Conservation (phyloP, 805 yeast species). For the Sugiyamaella qingdaonensis region DNA sequence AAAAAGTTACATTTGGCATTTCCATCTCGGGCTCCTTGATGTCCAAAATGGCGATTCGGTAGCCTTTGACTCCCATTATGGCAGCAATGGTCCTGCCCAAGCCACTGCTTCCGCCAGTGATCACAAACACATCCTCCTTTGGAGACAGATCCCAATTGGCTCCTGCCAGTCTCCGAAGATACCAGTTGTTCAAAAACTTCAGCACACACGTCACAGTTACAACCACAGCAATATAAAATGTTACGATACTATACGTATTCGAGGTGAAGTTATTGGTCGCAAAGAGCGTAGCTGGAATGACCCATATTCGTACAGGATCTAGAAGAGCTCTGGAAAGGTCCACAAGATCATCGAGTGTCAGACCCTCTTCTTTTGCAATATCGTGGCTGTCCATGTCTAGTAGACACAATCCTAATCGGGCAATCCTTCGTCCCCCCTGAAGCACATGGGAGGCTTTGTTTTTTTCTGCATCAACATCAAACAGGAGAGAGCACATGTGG, state of each 20-base stretch:
- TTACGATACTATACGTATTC: neutral
- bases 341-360: neutral
- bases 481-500: too few species aligned
- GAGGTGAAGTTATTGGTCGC: neutral
- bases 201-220: conserved; percentile 9
- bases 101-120: conserved; percentile 86
- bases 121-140: conserved; percentile 52
- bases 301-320: neutral
- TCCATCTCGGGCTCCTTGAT: conserved; percentile 39
- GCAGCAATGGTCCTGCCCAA: conserved; percentile 63
- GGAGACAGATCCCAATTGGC: conserved; percentile 4
- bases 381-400: neutral
- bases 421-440: too few species aligned
- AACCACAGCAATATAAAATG: conserved; percentile 1
- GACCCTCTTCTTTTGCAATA: too few species aligned
- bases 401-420: neutral
- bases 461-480: too few species aligned
- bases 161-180: conserved; percentile 7
- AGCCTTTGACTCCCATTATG: conserved; percentile 42
- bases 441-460: too few species aligned
- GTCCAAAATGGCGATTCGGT: conserved; percentile 65
- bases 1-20: conserved; percentile 46
- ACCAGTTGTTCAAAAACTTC: conserved; percentile 4
- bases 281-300: neutral
- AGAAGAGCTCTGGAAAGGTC: neutral